These are phyloP conservation scores for Neurospora terricola DNA, from an alignment of 495 filamentous ascomycete species.

Conservation along the genomic window DNA sequence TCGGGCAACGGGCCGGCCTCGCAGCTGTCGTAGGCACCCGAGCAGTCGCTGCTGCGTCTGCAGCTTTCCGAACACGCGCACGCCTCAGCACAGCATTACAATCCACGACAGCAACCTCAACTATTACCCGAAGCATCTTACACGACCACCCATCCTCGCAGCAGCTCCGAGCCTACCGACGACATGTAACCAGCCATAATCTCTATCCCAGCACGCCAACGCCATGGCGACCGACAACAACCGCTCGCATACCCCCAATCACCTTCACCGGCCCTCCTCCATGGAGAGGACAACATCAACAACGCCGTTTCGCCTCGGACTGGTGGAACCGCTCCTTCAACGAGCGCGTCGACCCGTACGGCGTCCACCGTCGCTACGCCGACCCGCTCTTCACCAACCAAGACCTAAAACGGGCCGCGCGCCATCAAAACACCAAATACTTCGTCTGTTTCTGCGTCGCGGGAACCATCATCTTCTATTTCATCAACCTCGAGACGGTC, in stretches of 20 bases:
- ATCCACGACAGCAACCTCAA: background rate
- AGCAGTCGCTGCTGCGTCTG: background rate
- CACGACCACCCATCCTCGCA: background rate
- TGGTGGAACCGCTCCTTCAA: background rate
- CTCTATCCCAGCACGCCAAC: background rate
- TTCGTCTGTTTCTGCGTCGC: slow-evolving; percentile 23
- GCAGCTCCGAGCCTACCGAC: background rate
- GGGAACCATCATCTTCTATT: slow-evolving; percentile 47
- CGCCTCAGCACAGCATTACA: background rate
- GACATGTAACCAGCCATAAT: background rate
- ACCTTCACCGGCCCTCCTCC: background rate
- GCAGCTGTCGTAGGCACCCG: background rate
- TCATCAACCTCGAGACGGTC: slow-evolving; percentile 66
- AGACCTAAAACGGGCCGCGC: slow-evolving; percentile 11
- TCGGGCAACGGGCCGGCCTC: background rate
- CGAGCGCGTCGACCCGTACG: slow-evolving; percentile 2
- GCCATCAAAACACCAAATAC: slow-evolving; percentile 22
- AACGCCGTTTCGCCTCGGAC: background rate
- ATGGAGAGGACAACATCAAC: background rate
- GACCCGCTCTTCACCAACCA: slow-evolving; percentile 29
- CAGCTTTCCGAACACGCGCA: background rate
- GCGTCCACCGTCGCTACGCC: slow-evolving; percentile 19
- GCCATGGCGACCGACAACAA: background rate
- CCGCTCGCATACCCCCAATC: background rate
- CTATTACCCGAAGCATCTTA: background rate